Evolutionary conservation across 2,329 filamentous ascomycete species (phyloP), one percentile per base, ranked within the genome.

Genomic region (Cadophora gregata): DNA sequence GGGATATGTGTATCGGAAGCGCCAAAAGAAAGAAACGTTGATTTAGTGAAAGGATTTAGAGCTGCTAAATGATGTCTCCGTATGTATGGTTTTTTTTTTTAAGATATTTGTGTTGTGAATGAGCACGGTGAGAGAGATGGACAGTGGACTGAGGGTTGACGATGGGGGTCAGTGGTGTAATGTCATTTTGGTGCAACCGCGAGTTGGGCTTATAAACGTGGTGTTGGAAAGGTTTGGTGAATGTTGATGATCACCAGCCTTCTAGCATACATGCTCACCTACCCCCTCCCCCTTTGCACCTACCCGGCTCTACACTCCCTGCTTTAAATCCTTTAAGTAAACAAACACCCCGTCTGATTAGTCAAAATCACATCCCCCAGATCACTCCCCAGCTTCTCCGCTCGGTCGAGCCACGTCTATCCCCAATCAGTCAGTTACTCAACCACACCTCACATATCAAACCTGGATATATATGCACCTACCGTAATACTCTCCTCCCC

Each of bases 321-420:
- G 4, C 24, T 51, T 12, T 25, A 1, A 2, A 2, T 4, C 14
- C 29, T n/a, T 55, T 29, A 62, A 14, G 60, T 62, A 42, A 62
- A 62, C 9, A 25, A 36, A 21, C 60, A 55, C 10, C 24, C 29
- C 4, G 47, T 62, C 60, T 55, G 60, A 38, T 53, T 62, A 9
- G 60, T 62, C 47, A 47, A 25, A 10, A 62, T 62, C 1, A 62
- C 60, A 29, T 62, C 21, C n/a, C 45, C 9, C 31, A 62, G 9
- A 29, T 62, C 47, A 36, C 47, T 45, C 7, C 60, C 60, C 45
- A 62, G 6, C 31, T 62, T 62, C 21, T 48, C 60, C 4, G 60
- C 60, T 27, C 19, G 47, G 29, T 42, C 60, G 25, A 62, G 45
- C 60, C 60, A 62, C 7, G 47, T 27, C 60, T 62, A 53, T 45